phyloP scores from a whole-genome alignment of 1,284 basidiomycete species.

The Ceratobasidium sp. region DNA sequence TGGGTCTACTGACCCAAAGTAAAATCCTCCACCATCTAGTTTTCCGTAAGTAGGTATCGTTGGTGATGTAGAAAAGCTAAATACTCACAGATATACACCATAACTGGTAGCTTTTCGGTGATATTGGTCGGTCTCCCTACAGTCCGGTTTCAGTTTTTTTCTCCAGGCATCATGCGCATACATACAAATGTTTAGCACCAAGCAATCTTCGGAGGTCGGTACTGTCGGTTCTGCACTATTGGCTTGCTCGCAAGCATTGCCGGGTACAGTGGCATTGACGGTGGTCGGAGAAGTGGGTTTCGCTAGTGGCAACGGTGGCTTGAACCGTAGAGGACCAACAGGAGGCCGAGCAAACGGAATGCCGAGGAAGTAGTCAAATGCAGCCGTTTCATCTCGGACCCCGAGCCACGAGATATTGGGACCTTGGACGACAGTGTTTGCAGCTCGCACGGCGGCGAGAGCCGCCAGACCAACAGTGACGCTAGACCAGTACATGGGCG shows the following conservation, averaged over 20 bases:
- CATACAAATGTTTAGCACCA: constrained; percentile 55
- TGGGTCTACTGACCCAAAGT: constrained; percentile 14
- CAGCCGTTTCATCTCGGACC: neutral
- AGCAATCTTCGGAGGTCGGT: constrained; percentile 55
- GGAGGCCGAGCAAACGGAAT: constrained; percentile 43
- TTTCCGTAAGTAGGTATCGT: neutral
- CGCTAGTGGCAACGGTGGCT: constrained; percentile 65
- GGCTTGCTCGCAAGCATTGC: constrained; percentile 19
- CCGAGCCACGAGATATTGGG: constrained; percentile 19
- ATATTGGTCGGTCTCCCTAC: constrained; percentile 22
- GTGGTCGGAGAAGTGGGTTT: constrained; percentile 43
- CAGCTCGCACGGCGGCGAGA: neutral
- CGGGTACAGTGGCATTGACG: constrained; percentile 32
- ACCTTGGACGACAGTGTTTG: constrained; percentile 2
- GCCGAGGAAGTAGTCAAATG: constrained; percentile 41
- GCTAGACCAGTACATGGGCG: neutral
- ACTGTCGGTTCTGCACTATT: neutral
- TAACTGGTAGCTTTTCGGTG: constrained; percentile 51
- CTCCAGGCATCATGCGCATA: neutral
- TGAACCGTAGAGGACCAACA: constrained; percentile 49
- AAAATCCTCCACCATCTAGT: constrained; percentile 53
- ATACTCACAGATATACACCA: constrained; percentile 51
- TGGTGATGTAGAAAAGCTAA: neutral
- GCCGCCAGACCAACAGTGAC: neutral
- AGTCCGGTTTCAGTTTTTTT: constrained; percentile 45